Base-by-base conservation (phyloP, 208 protist species). In the Acanthamoeba healyi region DNA sequence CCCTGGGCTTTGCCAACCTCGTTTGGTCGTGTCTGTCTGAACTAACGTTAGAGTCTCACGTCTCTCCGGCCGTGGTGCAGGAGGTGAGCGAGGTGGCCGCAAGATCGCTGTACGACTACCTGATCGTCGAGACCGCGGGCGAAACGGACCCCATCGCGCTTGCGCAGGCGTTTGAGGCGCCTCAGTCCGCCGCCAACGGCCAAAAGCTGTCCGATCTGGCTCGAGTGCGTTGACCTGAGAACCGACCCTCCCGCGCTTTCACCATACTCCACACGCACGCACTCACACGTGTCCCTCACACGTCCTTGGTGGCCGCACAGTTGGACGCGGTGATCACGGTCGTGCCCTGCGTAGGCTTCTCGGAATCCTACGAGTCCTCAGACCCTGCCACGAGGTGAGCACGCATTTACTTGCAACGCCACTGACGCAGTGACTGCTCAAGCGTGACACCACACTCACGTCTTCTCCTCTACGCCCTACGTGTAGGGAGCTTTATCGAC, bases 301-400 rank as follows among this genome's bases (percentile, higher is more conserved):
- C 4, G 4, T 49, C 4, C 44, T 49, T n/a, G 15, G 15, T 17
- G 51, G 51, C 51, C 22, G 15, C 26, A 65, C 67, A 77, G 67
- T 44, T 77, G 34, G 67, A 77, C 22, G 67, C 67, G 19, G 24
- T 77, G 67, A 44, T 77, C 67, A 77, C 67, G 67, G 67, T 77
- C 4, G 22, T 44, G 36, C 22, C 67, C 29, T 77, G 67, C 29
- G 5, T 36, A 10, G 67, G 38, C 3, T 77, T 77, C 67, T 44
- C 44, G 22, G 38, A 77, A 3, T 7, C 34, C 14, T 77, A 44
- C 22, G 34, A 77, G 6, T 42, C 67, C 1, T 7, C 29, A 0
- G 38, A 34, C n/a, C 26, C 67, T 36, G 22, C 38, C 6, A 0
- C 4, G 24, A 38, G 67, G 67, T 77, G 19, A 22, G n/a, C n/a